Conservation (phyloP, 805 yeast genomes). For the Metschnikowia anglica region DNA sequence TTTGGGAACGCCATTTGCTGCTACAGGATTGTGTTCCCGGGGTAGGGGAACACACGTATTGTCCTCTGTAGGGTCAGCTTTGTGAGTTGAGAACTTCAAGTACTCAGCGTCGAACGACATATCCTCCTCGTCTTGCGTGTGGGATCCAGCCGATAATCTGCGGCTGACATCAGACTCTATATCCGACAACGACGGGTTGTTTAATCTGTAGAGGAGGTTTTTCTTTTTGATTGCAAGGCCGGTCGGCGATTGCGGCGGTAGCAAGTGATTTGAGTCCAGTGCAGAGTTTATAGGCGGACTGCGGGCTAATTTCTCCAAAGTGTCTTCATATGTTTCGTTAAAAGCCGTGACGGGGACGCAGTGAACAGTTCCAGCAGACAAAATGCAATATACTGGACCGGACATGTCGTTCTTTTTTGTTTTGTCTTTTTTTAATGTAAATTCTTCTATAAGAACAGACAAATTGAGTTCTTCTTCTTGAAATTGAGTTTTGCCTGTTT, state of each 20-base stretch:
- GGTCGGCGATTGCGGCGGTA: constrained; percentile 10
- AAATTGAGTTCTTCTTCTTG: background rate
- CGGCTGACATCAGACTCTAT: constrained; percentile 26
- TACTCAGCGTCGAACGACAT: background rate
- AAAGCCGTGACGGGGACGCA: constrained; percentile 28
- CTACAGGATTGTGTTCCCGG: background rate
- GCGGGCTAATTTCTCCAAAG: constrained; percentile 16
- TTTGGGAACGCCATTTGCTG: background rate
- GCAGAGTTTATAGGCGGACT: constrained; percentile 12
- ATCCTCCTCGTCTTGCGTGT: constrained; percentile 17
- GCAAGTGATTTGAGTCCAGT: constrained; percentile 2
- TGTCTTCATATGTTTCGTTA: constrained; percentile 9
- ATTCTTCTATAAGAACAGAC: background rate
- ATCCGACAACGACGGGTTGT: constrained; percentile 39
- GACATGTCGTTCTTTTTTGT: constrained; percentile 11
- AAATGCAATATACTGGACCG: constrained; percentile 27
- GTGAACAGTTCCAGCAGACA: constrained; percentile 27
- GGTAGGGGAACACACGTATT: background rate
- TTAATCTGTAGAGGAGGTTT: constrained; percentile 35
- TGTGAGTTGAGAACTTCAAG: background rate
- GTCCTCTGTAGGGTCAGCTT: background rate
- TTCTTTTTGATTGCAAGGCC: constrained; percentile 19
- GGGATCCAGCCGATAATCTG: constrained; percentile 12
- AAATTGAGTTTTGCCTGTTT: no score
- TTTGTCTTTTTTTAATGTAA: background rate